phyloP scores from a whole-genome alignment of 352 stramenopile genomes.

The Peronospora farinosa region DNA sequence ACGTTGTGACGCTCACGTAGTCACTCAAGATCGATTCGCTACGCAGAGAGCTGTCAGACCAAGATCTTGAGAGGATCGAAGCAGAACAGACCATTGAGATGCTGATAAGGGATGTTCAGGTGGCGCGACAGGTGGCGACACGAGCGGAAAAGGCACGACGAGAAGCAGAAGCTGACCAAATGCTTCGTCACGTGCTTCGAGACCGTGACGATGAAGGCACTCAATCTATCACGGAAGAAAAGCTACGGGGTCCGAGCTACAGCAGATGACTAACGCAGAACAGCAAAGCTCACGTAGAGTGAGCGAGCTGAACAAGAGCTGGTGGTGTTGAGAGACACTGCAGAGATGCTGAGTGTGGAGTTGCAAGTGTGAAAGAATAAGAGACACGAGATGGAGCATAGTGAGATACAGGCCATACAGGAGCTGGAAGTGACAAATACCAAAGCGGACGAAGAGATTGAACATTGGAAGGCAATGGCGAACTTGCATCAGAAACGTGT shows the following conservation, averaged over 20 bases:
- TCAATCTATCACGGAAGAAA: neutral
- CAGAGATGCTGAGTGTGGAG: constrained; percentile 9
- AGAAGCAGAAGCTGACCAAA: constrained; percentile 19
- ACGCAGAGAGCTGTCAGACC: neutral
- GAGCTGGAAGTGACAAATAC: constrained; percentile 1
- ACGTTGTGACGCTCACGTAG: too few species aligned
- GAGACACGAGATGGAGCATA: neutral
- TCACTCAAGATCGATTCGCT: too few species aligned
- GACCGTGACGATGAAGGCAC: constrained; percentile 11
- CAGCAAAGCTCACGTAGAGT: constrained; percentile 6
- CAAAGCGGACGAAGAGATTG: neutral
- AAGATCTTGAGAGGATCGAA: constrained; percentile 4
- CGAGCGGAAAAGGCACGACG: constrained; percentile 18
- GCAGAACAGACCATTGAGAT: neutral
- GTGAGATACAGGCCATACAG: neutral
- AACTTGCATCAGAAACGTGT: constrained; percentile 11
- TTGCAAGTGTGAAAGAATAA: neutral
- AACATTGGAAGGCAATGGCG: constrained; percentile 10
- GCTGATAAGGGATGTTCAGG: constrained; percentile 9
- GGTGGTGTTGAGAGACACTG: constrained; percentile 4
- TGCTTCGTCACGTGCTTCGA: constrained; percentile 13
- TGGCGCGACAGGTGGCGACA: neutral
- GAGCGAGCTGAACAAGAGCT: constrained; percentile 14
- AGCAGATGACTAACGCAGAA: neutral
- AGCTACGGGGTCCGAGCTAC: constrained; percentile 7